These are phyloP conservation scores for Aphanomyces cochlioides DNA, from an alignment of 352 stramenopile genomes.

Conservation along the genomic window DNA sequence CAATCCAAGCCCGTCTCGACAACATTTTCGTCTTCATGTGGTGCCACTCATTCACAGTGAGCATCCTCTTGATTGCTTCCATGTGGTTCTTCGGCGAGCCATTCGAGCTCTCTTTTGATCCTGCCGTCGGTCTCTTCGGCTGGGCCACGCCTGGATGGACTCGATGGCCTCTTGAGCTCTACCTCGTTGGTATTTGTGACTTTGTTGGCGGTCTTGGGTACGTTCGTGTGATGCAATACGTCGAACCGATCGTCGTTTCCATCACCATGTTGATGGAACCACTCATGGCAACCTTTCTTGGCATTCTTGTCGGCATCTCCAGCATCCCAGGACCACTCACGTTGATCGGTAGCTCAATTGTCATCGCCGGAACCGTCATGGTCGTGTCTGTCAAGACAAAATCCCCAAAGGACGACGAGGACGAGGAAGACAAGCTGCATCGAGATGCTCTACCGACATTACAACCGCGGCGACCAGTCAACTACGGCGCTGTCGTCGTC, in stretches of 20 bases:
- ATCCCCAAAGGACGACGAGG: conserved; percentile 2
- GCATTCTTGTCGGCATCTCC: conserved; percentile 63
- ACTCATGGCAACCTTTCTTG: conserved; percentile 71
- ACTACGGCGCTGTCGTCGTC: conserved; percentile 14
- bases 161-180: conserved; percentile 61
- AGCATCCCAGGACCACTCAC: conserved; percentile 67
- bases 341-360: conserved; percentile 54
- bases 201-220: conserved; percentile 82
- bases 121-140: conserved; percentile 75
- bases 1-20: conserved; percentile 53
- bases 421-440: neutral
- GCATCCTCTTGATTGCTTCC: conserved; percentile 55
- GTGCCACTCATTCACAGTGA: conserved; percentile 67
- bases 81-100: conserved; percentile 34
- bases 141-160: conserved; percentile 58
- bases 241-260: conserved; percentile 85
- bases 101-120: conserved; percentile 67
- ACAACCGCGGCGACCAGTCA: neutral
- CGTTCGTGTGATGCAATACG: conserved; percentile 88
- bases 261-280: conserved; percentile 87
- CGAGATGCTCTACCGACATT: neutral
- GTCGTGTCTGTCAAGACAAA: conserved; percentile 41
- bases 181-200: conserved; percentile 86
- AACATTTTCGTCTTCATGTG: conserved; percentile 66
- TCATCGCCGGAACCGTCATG: conserved; percentile 59